Evolutionary conservation across 2,329 filamentous ascomycete species (phyloP).

Genomic region (Calonectria leucothoes): DNA sequence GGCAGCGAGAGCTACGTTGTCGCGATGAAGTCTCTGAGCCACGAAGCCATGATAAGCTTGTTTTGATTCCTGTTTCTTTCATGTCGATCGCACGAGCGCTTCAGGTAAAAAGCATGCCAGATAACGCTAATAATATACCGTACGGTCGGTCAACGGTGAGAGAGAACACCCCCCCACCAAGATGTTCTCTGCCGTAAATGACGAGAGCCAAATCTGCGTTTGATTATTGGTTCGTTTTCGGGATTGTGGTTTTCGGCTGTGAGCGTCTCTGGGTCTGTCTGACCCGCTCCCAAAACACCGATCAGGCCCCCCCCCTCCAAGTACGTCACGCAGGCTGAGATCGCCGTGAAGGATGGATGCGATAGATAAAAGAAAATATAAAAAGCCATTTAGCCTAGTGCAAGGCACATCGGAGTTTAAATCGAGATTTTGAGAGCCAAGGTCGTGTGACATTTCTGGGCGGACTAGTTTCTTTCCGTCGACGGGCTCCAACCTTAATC

Average conservation of each 20-base stretch:
- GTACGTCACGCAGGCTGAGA: background rate
- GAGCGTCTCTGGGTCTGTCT: background rate
- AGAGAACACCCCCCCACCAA: too few relatives aligned
- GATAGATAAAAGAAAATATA: background rate
- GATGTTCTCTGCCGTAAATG: too few relatives aligned
- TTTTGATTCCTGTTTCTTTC: background rate
- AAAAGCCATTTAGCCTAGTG: background rate
- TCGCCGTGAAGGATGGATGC: constrained; percentile 3
- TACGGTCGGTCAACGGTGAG: background rate
- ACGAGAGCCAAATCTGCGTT: background rate
- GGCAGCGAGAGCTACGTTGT: background rate
- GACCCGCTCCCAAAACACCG: background rate
- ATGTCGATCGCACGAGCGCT: background rate
- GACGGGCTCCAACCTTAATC: background rate
- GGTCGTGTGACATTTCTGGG: background rate
- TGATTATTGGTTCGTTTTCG: background rate
- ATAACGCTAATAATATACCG: background rate
- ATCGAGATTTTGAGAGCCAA: background rate
- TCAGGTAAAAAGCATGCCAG: background rate
- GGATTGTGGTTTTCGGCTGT: background rate
- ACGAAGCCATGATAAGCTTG: background rate
- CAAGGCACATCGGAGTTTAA: background rate
- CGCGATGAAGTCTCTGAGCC: background rate
- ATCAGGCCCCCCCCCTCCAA: background rate
- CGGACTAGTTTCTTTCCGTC: background rate